Base-by-base conservation (phyloP, 2,329 filamentous ascomycete species). In the Coniochaeta ligniaria region DNA sequence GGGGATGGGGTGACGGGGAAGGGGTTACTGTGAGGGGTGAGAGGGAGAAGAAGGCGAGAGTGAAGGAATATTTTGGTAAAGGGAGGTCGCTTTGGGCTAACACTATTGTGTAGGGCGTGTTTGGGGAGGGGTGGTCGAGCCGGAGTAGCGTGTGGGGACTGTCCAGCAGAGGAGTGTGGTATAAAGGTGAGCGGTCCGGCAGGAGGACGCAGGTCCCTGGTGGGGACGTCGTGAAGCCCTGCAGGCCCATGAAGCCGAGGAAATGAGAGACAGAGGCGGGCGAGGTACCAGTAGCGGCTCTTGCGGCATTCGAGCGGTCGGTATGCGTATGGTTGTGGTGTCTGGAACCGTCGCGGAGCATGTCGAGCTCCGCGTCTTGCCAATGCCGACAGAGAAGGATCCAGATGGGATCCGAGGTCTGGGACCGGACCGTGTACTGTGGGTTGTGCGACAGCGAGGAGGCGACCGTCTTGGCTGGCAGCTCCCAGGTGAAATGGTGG, bases 81-180 rank as follows among this genome's bases (percentile, higher is more conserved):
- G 90, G 88, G 5, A 98, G 81, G 41, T 89, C 87, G 68, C 96
- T 88, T 67, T 96, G 89, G 17, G 73, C 17, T 64, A 70, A 58
- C 68, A 90, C 88, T 9, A 90, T 76, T 0, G 80, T 83, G 66
- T 82, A 82, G 1, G 71, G 65, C 7, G 71, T 72, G 57, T 71
- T 72, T 17, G 72, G 71, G 33, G 72, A 12, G 24, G 73, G 72
- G 3, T 77, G 80, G 31, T 90, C 83, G 63, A 96, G 82, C 61
- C 89, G 87, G 52, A 96, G 85, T 8, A 99, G 83, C 0, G 91
- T 96, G 72, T 98, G 96, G 1, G 92, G 92, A 2, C 93, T 96
- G 73, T 97, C 94, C 36, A 98, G 92, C 64, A 91, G 96, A n/a
- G 91, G 90, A 0, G 89, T 90, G 38, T 89, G 86, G 67, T 91